Percentiles rank a stretch among this genome's conserved stretches.
phyloP scores from a whole-genome alignment of 2,329 filamentous ascomycete species.

The Purpureocillium lavendulum region DNA sequence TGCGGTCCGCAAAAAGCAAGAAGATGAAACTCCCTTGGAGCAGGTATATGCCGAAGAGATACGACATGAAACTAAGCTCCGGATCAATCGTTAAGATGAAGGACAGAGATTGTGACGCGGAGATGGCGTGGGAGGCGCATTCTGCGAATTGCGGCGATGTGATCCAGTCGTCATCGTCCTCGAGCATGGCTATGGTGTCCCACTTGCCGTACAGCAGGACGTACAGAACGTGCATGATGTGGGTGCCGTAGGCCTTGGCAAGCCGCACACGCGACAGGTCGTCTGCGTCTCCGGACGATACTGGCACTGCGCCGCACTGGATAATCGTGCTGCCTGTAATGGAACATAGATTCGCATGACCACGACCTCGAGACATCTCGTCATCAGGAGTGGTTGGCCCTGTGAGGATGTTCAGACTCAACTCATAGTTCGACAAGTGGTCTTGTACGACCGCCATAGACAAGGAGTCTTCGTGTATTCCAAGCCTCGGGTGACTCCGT shows the following conservation, averaged over 20 bases:
- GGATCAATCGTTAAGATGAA: constrained; percentile 38
- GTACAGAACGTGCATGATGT: constrained; percentile 38
- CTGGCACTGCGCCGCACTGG: background rate
- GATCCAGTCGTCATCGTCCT: constrained; percentile 40
- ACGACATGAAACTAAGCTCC: constrained; percentile 43
- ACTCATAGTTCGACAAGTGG: constrained; percentile 29
- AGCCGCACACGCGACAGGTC: constrained; percentile 26
- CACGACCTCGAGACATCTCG: too few species aligned
- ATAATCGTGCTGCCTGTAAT: too few species aligned
- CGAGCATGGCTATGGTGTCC: constrained; percentile 40
- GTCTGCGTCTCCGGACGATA: constrained; percentile 7
- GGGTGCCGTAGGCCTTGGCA: constrained; percentile 36
- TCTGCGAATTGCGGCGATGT: constrained; percentile 34
- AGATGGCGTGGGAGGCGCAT: constrained; percentile 37
- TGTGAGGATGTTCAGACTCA: constrained; percentile 24
- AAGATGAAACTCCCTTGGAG: constrained; percentile 42
- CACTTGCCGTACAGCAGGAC: constrained; percentile 40
- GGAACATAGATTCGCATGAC: too few species aligned
- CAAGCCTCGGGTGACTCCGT: constrained; percentile 32
- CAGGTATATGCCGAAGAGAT: constrained; percentile 43
- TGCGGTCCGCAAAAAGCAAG: constrained; percentile 38
- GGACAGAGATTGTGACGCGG: constrained; percentile 35
- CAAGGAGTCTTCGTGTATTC: constrained; percentile 23
- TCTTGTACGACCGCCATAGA: constrained; percentile 25
- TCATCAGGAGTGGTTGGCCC: constrained; percentile 4